Base-by-base conservation (phyloP, 148 eudicot genomes). In the Rheum nobile region DNA sequence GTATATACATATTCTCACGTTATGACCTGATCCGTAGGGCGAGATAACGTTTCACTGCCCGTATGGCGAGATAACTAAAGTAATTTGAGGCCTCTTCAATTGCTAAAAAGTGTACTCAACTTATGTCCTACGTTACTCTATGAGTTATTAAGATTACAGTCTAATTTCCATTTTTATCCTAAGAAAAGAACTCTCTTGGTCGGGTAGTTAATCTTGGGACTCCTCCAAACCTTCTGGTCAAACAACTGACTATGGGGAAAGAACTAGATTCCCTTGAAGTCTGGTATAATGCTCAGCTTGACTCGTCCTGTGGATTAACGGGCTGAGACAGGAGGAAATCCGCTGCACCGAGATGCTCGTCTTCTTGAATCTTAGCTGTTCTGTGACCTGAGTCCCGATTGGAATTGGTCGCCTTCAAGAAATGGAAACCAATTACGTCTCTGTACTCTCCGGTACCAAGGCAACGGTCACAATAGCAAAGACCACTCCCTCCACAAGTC, bases 401-500 rank as follows among this genome's bases (percentile, higher is more conserved):
- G 0, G 72, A 11, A 63, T 90, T 90, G 2, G 21, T 34, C 77
- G 39, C 82, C 75, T 86, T 83, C 97, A 86, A 85, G 83, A 89
- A 93, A 38, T 79, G 94, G 28, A 93, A 93, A 28, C 92, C 98
- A 85, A 93, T 85, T 41, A 81, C 79, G 43, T 82, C 85, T 75
- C 97, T 82, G 71, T 93, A 89, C 72, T 89, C 95, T 75, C 96
- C 98, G 0, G 98, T 89, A 65, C 98, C 98, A 39, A 86, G 80
- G 85, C 98, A 93, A 67, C 95, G 94, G 48, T 77, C 52, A 46
- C 98, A 93, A 78, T 85, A 84, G 11, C 79, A 88, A 31, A 93
- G 94, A 22, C 98, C 98, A 67, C 98, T 93, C 13, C 96, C 98
- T 44, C 98, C 87, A 47, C 98, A 93, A 19, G 82, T 83, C 83